phyloP scores from a whole-genome alignment of 306 rosid genomes.

The Lablab purpureus region DNA sequence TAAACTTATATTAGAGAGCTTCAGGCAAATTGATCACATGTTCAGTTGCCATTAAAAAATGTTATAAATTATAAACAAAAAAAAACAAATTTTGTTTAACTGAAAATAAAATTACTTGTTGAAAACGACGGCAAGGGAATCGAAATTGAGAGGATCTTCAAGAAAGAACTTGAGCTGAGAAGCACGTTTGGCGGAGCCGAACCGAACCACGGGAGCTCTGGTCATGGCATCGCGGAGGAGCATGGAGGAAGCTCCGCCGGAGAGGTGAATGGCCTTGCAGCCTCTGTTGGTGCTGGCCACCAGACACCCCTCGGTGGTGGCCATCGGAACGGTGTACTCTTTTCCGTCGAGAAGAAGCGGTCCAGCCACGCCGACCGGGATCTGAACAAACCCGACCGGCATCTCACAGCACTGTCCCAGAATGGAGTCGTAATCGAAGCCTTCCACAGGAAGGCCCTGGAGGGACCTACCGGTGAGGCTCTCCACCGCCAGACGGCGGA shows the following conservation, averaged over 20 bases:
- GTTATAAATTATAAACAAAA: background rate
- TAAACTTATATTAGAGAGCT: no score
- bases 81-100: background rate
- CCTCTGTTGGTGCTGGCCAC: conserved; percentile 94
- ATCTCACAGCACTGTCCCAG: conserved; percentile 96
- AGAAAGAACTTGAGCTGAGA: conserved; percentile 75
- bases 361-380: conserved; percentile 94
- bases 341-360: conserved; percentile 76
- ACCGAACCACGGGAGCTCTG: conserved; percentile 88
- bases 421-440: conserved; percentile 78
- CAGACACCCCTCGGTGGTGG: conserved; percentile 89
- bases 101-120: conserved; percentile 57
- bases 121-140: conserved; percentile 66
- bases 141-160: conserved; percentile 73
- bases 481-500: conserved; percentile 74
- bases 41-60: no score
- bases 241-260: conserved; percentile 78
- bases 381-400: conserved; percentile 85
- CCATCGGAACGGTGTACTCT: conserved; percentile 87
- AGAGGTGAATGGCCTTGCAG: conserved; percentile 78
- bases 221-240: conserved; percentile 85
- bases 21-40: no score
- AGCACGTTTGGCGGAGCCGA: conserved; percentile 71
- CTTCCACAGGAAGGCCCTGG: conserved; percentile 68
- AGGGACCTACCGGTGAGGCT: conserved; percentile 62